These are phyloP conservation scores for Neoboletus magnificus DNA, from an alignment of 768 basidiomycete species.

Conservation along the genomic window DNA sequence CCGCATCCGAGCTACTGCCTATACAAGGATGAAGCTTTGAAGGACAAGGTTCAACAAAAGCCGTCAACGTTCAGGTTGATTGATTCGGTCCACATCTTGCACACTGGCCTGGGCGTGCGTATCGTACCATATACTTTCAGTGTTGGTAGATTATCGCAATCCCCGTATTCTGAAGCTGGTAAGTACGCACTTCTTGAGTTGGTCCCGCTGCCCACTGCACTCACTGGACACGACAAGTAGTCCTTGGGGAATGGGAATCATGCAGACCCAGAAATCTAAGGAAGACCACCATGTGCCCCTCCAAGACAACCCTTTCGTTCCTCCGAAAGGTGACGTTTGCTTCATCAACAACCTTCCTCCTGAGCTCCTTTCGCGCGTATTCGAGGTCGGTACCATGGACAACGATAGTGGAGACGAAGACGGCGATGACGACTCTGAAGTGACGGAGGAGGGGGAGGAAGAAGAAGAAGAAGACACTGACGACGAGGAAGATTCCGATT, in stretches of 20 bases:
- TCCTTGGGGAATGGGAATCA: background rate
- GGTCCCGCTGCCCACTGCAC: background rate
- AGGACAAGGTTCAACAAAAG: background rate
- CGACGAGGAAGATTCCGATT: slow-evolving; percentile 5
- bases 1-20: background rate
- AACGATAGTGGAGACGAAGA: slow-evolving; percentile 37
- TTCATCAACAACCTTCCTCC: slow-evolving; percentile 52
- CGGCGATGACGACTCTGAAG: background rate
- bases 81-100: background rate
- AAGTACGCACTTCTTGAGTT: background rate
- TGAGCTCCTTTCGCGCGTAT: slow-evolving; percentile 57
- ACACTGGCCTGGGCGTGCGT: background rate
- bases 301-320: slow-evolving; percentile 46
- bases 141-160: background rate
- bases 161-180: background rate
- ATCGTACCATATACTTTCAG: background rate
- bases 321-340: slow-evolving; percentile 40
- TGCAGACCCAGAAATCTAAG: background rate
- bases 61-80: background rate
- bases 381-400: slow-evolving; percentile 44
- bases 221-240: background rate
- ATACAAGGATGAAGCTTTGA: too few relatives aligned
- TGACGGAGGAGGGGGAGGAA: background rate
- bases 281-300: slow-evolving; percentile 25
- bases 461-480: background rate